These are phyloP conservation scores for Cladochytrium replicatum DNA, from an alignment of 192 early-diverging fungal species.

Conservation along the genomic window DNA sequence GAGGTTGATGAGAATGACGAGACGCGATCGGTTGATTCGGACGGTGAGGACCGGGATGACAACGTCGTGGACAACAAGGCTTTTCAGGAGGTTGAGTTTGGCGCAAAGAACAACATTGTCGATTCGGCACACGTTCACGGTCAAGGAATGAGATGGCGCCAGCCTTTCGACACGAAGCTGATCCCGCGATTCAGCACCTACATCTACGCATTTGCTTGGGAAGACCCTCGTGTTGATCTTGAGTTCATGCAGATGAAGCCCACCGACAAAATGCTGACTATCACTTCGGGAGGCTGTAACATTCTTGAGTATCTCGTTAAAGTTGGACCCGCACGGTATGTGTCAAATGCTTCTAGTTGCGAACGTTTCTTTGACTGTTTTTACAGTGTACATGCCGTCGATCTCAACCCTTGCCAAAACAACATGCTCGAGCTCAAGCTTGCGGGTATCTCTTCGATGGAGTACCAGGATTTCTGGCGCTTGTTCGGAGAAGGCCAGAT, in stretches of 20 bases:
- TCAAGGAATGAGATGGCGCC: conserved; percentile 36
- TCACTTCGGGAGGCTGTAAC: conserved; percentile 77
- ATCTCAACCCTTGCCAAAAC: conserved; percentile 91
- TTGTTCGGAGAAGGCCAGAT: conserved; percentile 67
- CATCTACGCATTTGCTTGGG: conserved; percentile 83
- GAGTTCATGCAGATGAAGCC: conserved; percentile 53
- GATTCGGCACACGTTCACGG: conserved; percentile 29
- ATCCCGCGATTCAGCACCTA: conserved; percentile 67
- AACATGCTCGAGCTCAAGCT: conserved; percentile 81
- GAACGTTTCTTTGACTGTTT: background rate
- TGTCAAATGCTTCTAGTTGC: background rate
- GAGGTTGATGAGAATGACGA: conserved; percentile 7
- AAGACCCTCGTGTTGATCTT: conserved; percentile 68
- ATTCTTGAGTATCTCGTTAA: conserved; percentile 67
- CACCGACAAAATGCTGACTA: conserved; percentile 64
- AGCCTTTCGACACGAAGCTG: conserved; percentile 33
- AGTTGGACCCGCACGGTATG: conserved; percentile 41
- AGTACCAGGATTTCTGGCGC: conserved; percentile 61
- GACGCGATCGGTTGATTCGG: conserved; percentile 16
- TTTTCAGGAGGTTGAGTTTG: conserved; percentile 11
- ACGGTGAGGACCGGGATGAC: conserved; percentile 19
- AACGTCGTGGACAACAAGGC: background rate
- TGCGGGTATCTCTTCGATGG: conserved; percentile 49
- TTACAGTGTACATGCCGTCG: conserved; percentile 64
- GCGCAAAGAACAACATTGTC: conserved; percentile 9